A percentile compares a stretch with the other conserved stretches of the same genome.
Evolutionary conservation across 257 asterid species (phyloP).

Genomic region (Solanum bulbocastanum): DNA sequence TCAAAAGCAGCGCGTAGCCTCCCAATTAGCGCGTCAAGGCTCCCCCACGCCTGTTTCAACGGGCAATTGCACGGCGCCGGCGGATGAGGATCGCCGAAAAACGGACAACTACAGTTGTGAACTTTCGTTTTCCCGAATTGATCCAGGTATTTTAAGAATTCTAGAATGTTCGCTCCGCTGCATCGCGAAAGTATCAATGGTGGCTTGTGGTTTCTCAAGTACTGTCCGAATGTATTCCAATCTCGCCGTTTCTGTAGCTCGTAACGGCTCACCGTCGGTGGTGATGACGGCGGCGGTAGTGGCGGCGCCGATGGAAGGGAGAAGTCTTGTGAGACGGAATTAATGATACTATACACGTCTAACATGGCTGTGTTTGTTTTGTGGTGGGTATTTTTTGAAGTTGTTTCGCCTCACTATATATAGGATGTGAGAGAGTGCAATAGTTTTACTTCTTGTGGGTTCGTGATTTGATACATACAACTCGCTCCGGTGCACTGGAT

Average conservation of each 20-base stretch:
- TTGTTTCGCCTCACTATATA: neutral
- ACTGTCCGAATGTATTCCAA: constrained; percentile 56
- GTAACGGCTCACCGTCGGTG: constrained; percentile 36
- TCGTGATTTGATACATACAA: neutral
- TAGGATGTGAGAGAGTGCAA: neutral
- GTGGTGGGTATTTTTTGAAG: neutral
- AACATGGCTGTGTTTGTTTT: neutral
- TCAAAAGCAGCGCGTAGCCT: constrained; percentile 57
- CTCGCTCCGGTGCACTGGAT: too few relatives aligned
- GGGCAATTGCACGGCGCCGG: constrained; percentile 31
- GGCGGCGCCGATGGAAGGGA: neutral
- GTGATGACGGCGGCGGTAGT: neutral
- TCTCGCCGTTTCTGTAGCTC: constrained; percentile 57
- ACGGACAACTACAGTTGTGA: constrained; percentile 22
- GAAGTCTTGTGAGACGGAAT: neutral
- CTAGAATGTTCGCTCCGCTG: constrained; percentile 59
- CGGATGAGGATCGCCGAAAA: constrained; percentile 45
- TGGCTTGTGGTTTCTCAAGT: constrained; percentile 53
- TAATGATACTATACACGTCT: neutral
- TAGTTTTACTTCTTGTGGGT: neutral
- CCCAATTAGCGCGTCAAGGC: constrained; percentile 58
- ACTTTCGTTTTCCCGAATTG: neutral
- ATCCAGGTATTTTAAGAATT: neutral
- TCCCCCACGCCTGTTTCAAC: constrained; percentile 51
- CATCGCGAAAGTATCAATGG: constrained; percentile 47